Evolutionary conservation across 2,329 filamentous ascomycete species (phyloP).

Genomic region (Fusarium sp.): DNA sequence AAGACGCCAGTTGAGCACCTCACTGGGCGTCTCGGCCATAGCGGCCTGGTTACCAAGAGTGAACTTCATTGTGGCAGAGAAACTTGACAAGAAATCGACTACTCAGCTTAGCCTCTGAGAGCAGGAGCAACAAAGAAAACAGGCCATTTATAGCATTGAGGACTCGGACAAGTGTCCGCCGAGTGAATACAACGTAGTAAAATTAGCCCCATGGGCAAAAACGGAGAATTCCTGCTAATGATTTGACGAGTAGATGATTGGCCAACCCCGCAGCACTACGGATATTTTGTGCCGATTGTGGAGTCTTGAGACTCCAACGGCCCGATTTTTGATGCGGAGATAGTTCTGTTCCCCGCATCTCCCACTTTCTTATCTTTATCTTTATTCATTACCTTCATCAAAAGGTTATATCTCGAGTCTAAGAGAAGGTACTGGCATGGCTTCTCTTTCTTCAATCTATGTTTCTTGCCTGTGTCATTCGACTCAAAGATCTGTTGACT

Average conservation of each 20-base stretch:
- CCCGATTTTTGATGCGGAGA: conserved; percentile 1
- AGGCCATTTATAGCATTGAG: neutral
- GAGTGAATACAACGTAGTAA: neutral
- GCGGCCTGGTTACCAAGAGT: conserved; percentile 21
- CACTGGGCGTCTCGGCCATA: conserved; percentile 23
- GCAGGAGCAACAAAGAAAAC: no score
- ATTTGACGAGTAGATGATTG: neutral
- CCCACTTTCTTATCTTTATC: neutral
- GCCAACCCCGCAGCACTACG: conserved; percentile 6
- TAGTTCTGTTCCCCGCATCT: neutral
- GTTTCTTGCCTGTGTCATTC: no score
- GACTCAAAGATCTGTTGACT: no score
- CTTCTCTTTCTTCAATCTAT: no score
- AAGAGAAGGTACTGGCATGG: no score
- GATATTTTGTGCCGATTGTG: conserved; percentile 23
- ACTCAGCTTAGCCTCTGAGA: no score
- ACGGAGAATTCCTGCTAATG: neutral
- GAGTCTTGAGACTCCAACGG: neutral
- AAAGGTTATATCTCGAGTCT: no score
- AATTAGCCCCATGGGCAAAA: neutral
- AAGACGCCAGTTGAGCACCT: conserved; percentile 24
- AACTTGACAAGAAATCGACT: neutral
- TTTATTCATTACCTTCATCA: neutral
- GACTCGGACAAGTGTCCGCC: neutral
- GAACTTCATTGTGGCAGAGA: conserved; percentile 17